Conservation (phyloP, 257 asterid genomes). For the Solanum phureja region DNA sequence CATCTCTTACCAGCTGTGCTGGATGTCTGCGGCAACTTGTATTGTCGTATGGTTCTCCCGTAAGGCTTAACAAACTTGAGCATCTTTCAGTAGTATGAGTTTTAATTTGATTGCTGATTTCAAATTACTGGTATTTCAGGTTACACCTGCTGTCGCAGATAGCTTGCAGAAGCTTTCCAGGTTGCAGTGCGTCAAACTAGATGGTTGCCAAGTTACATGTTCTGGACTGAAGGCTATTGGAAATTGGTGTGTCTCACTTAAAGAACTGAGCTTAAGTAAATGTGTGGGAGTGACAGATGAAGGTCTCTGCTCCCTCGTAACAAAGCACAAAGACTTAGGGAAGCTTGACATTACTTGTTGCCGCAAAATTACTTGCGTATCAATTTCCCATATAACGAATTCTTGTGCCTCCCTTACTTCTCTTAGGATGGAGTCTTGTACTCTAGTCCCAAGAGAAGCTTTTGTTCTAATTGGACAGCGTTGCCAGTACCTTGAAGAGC, state of each 20-base stretch:
- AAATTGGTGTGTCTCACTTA: slow-evolving; percentile 53
- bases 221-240: slow-evolving; percentile 78
- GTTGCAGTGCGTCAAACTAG: slow-evolving; percentile 63
- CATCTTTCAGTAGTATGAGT: neutral
- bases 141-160: slow-evolving; percentile 65
- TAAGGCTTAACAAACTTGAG: slow-evolving; percentile 16
- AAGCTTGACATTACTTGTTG: slow-evolving; percentile 88
- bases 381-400: slow-evolving; percentile 56
- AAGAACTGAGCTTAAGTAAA: slow-evolving; percentile 71
- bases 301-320: slow-evolving; percentile 64
- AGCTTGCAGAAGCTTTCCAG: slow-evolving; percentile 62
- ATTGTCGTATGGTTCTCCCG: slow-evolving; percentile 66
- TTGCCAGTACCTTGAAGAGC: slow-evolving; percentile 72
- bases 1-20: slow-evolving; percentile 57
- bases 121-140: slow-evolving; percentile 31
- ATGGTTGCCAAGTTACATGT: slow-evolving; percentile 76
- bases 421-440: slow-evolving; percentile 85
- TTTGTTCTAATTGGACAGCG: slow-evolving; percentile 67
- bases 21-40: slow-evolving; percentile 52
- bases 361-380: slow-evolving; percentile 54
- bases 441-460: slow-evolving; percentile 42
- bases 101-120: neutral
- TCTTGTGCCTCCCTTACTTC: slow-evolving; percentile 63
- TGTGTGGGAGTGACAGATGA: slow-evolving; percentile 81
- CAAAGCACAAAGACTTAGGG: slow-evolving; percentile 50